These are phyloP conservation scores for Naganishia cerealis DNA, from an alignment of 1,284 basidiomycete species.

Conservation along the genomic window DNA sequence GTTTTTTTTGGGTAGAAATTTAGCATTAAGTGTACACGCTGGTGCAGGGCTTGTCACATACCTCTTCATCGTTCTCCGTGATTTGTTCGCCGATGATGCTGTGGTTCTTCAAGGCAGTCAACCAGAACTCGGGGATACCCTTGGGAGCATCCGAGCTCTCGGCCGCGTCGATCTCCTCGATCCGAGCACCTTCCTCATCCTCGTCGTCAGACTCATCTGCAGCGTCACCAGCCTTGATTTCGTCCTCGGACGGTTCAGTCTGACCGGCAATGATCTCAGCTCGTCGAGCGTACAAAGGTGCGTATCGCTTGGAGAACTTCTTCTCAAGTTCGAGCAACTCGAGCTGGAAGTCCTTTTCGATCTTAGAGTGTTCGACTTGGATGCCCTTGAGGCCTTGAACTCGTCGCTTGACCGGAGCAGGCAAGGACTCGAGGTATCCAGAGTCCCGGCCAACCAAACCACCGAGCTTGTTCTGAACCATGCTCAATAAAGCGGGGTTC, in stretches of 20 bases:
- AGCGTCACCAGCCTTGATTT: constrained; percentile 76
- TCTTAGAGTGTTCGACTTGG: constrained; percentile 86
- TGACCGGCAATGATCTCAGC: constrained; percentile 78
- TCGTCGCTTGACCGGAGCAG: constrained; percentile 75
- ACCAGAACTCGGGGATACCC: constrained; percentile 95
- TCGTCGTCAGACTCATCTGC: constrained; percentile 59
- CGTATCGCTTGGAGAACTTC: constrained; percentile 86
- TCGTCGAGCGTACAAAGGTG: constrained; percentile 85
- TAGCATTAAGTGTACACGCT: constrained; percentile 6
- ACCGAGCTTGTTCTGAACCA: constrained; percentile 67
- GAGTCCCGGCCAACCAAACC: constrained; percentile 74
- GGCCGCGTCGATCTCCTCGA: constrained; percentile 49
- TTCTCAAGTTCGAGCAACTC: constrained; percentile 96
- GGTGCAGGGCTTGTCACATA: constrained; percentile 49
- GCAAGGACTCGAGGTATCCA: constrained; percentile 83
- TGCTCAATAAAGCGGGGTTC: constrained; percentile 60
- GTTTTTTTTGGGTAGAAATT: neutral
- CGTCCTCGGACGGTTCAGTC: constrained; percentile 72
- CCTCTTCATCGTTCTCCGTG: constrained; percentile 85
- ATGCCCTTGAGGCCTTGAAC: constrained; percentile 92
- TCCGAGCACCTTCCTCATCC: constrained; percentile 54
- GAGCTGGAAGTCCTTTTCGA: constrained; percentile 93
- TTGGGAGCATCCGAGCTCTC: constrained; percentile 49
- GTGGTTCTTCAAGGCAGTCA: constrained; percentile 92
- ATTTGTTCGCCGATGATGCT: constrained; percentile 81